Evolutionary conservation across 352 stramenopile species (phyloP).

Genomic region (Pythium grandisporangium): DNA sequence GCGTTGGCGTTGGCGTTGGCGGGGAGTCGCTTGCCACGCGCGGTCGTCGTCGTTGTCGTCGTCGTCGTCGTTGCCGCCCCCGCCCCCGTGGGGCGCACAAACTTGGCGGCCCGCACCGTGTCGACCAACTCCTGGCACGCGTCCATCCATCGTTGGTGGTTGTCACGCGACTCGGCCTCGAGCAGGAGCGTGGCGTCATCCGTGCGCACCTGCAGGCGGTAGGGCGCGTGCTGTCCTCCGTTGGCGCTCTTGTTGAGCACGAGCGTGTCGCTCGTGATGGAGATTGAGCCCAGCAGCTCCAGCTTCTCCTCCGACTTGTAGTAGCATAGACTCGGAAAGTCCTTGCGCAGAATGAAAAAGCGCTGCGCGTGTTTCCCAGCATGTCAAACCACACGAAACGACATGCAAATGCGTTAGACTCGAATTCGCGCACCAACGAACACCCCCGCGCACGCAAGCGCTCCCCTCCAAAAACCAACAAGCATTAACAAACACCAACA

Average conservation of each 20-base stretch:
- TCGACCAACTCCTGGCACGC: conserved; percentile 60
- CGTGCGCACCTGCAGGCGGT: conserved; percentile 60
- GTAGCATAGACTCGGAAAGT: conserved; percentile 71
- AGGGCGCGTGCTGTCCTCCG: conserved; percentile 37
- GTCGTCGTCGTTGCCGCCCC: no score
- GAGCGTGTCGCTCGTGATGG: conserved; percentile 65
- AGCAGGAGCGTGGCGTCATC: conserved; percentile 46
- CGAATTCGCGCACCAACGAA: no score
- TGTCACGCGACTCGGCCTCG: conserved; percentile 54
- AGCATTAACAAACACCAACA: no score
- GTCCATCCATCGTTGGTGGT: conserved; percentile 63
- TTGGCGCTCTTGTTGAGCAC: conserved; percentile 51
- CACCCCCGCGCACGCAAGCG: no score
- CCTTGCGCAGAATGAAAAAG: conserved; percentile 72
- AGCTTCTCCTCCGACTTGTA: conserved; percentile 80
- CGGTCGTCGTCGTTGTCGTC: no score
- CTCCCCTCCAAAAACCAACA: no score
- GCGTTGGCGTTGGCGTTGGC: no score
- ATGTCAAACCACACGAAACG: no score
- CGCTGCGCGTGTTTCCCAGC: no score
- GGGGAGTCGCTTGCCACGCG: no score
- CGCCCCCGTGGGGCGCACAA: no score
- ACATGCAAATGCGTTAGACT: no score
- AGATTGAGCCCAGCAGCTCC: conserved; percentile 60
- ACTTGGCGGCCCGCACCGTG: conserved; percentile 53